phyloP scores from a whole-genome alignment of 345 rosid genomes.

The Boechera divaricarpa region DNA sequence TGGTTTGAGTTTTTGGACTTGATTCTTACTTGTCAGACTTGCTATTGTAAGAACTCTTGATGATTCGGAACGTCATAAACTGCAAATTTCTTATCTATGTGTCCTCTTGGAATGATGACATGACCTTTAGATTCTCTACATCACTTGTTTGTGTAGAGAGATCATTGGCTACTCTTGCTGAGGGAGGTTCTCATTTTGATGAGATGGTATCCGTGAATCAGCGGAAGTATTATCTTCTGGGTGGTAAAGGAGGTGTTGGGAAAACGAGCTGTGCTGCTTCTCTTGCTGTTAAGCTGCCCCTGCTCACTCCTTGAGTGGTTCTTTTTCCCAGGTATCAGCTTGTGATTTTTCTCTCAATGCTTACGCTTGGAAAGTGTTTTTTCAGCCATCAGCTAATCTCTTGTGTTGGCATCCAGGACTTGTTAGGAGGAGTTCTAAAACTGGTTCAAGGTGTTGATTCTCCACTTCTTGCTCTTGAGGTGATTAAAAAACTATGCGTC shows the following conservation, averaged over 20 bases:
- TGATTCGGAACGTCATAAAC: neutral
- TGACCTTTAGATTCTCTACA: conserved; percentile 5
- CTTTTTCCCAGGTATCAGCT: conserved; percentile 63
- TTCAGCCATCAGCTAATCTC: conserved; percentile 9
- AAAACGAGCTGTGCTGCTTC: conserved; percentile 93
- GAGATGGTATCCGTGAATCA: conserved; percentile 57
- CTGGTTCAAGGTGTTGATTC: conserved; percentile 75
- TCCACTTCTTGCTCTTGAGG: conserved; percentile 81
- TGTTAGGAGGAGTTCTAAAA: conserved; percentile 68
- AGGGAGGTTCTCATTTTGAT: conserved; percentile 53
- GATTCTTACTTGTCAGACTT: neutral
- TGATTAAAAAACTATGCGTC: conserved; percentile 24
- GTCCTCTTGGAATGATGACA: neutral
- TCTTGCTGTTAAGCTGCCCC: conserved; percentile 87
- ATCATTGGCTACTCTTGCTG: conserved; percentile 55
- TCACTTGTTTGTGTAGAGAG: conserved; percentile 52
- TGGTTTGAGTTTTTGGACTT: conserved; percentile 3
- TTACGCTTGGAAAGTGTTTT: neutral
- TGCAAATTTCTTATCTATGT: conserved; percentile 14
- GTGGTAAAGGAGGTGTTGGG: conserved; percentile 90
- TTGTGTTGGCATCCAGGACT: conserved; percentile 52
- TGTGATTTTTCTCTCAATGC: conserved; percentile 20
- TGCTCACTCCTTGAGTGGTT: conserved; percentile 86
- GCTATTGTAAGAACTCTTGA: conserved; percentile 3
- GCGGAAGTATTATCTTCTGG: conserved; percentile 69